Evolutionary conservation across 495 filamentous ascomycete species (phyloP).

Genomic region (Neurospora pannonica): DNA sequence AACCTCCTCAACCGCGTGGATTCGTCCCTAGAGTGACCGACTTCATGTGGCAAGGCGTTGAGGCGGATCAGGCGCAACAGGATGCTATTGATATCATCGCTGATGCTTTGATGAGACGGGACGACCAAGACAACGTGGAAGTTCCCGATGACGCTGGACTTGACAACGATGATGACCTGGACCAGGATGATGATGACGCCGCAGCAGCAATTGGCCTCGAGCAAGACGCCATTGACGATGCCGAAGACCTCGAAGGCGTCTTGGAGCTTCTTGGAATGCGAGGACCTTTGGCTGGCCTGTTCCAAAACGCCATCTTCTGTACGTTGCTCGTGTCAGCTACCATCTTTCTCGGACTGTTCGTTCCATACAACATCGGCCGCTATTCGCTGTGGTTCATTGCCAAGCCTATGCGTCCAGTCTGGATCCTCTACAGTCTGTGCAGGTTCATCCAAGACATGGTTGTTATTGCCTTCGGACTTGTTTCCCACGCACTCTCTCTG

Average conservation of each 20-base stretch:
- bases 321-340: slow-evolving; percentile 81
- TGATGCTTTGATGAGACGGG: slow-evolving; percentile 21
- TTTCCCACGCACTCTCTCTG: slow-evolving; percentile 10
- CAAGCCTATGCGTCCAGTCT: slow-evolving; percentile 67
- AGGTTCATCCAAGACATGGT: slow-evolving; percentile 54
- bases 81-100: slow-evolving; percentile 12
- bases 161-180: slow-evolving; percentile 22
- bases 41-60: slow-evolving; percentile 37
- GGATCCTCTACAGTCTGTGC: slow-evolving; percentile 56
- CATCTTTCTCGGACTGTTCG: slow-evolving; percentile 72
- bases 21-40: slow-evolving; percentile 33
- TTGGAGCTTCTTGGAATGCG: slow-evolving; percentile 96
- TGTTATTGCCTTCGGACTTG: slow-evolving; percentile 20
- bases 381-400: slow-evolving; percentile 68
- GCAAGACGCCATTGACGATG: slow-evolving; percentile 58
- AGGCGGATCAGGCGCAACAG: slow-evolving; percentile 27
- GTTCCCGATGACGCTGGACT: slow-evolving; percentile 23
- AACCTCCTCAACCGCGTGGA: slow-evolving; percentile 16
- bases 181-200: slow-evolving; percentile 31
- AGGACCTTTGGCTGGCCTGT: slow-evolving; percentile 75
- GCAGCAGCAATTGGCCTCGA: slow-evolving; percentile 35
- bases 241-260: slow-evolving; percentile 95
- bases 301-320: slow-evolving; percentile 93
- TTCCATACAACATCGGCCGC: slow-evolving; percentile 87
- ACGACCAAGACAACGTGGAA: slow-evolving; percentile 20